Evolutionary conservation across 73 alveolate species (phyloP), one percentile per base, ranked within the genome.

Genomic region (Diophrys appendiculata): DNA sequence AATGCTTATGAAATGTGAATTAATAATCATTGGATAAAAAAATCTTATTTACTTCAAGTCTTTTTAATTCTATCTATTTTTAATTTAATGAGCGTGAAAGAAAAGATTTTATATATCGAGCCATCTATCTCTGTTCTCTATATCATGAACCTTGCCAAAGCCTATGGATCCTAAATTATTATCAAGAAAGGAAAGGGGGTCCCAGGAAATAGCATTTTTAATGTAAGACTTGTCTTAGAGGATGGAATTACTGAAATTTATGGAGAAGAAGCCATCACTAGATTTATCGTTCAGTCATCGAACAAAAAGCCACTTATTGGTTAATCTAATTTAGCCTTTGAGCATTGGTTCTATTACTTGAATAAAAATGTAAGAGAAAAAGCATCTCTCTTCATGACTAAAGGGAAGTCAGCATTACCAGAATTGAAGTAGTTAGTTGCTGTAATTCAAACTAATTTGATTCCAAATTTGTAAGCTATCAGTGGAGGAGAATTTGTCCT

Each of bases 191-290:
- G 26, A 30, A 71, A 65, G 30, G 31, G 34, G 18, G 79, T 65
- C 64, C 60, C 54, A 2, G 24, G 54, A 56, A 84, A 68, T 25
- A 43, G n/a, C 18, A 85, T 81, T 24, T 79, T 80, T 13, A 78
- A 85, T 72, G 76, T 85, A 23, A 73, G 64, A 54, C 64, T 85
- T 24, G 27, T 27, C 29, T 3, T 65, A 0, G 84, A 64, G 26
- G 83, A 32, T 11, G 83, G 76, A 14, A n/a, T 56, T 18, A 43
- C 60, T 22, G 77, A 83, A 31, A 29, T 85, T 71, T 85, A 70
- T 71, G 93, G 93, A 71, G 89, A 78, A 52, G 67, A 52, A 2
- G 13, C 88, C 5, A 74, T 81, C 29, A 73, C 81, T 54, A 80
- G 52, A 33, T 55, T 78, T 34, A 54, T 85, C 65, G 56, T 68